phyloP scores from a whole-genome alignment of 345 rosid species.

The Triadica sebifera region DNA sequence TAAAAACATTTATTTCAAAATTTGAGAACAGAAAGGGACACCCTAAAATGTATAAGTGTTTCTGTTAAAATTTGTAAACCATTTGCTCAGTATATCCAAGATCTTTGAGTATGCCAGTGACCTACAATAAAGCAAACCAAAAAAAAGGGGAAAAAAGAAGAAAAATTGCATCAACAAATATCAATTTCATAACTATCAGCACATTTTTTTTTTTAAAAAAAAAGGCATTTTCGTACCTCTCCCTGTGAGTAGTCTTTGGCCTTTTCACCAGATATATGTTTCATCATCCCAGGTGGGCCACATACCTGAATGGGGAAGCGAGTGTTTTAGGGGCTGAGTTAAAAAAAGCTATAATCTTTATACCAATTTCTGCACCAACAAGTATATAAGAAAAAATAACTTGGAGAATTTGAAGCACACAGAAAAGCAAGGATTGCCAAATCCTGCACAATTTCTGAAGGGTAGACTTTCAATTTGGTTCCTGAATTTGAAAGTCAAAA shows the following conservation, averaged over 20 bases:
- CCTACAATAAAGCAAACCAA: slow-evolving; percentile 44
- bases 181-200: background rate
- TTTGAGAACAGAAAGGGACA: background rate
- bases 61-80: slow-evolving; percentile 84
- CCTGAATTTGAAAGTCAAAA: background rate
- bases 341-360: background rate
- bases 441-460: background rate
- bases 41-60: background rate
- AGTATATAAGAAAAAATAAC: background rate
- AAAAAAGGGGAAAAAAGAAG: background rate
- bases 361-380: background rate
- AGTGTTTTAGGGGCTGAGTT: background rate
- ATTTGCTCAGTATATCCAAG: slow-evolving; percentile 78
- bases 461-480: background rate
- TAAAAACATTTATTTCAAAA: slow-evolving; percentile 26
- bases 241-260: slow-evolving; percentile 89
- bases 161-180: background rate
- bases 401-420: background rate
- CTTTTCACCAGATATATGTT: slow-evolving; percentile 83
- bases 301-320: slow-evolving; percentile 56
- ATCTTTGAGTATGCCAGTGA: slow-evolving; percentile 79
- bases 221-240: slow-evolving; percentile 52
- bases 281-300: slow-evolving; percentile 97
- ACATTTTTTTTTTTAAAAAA: background rate
- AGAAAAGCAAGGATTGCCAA: background rate